Evolutionary conservation across 371 early-diverging fungal genomes (phyloP), one percentile per base, ranked within the genome.

Genomic region (Sporodiniella umbellata): DNA sequence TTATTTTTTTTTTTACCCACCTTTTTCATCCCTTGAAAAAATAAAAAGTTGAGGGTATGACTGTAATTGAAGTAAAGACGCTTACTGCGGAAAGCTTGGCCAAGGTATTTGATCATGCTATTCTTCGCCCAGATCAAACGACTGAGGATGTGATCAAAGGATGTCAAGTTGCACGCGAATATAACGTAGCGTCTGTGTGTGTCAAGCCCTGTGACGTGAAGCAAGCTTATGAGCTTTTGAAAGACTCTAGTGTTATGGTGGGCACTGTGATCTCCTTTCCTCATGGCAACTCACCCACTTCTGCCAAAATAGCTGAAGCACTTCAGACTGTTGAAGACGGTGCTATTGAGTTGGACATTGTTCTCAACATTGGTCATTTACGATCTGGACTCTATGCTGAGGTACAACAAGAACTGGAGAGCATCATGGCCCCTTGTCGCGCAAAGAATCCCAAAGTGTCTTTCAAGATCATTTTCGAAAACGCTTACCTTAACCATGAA

Each of bases 191-290:
- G 45, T 82, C 83, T 30, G 84, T 85, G 7, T 85, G 85, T 53
- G 84, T 83, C 48, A 82, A 80, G 44, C 83, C 85, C 15, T 84
- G 85, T 58, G 84, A 85, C 49, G 81, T 85, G 10, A 66, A 64
- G 47, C 66, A 79, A 30, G 84, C 83, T 1, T 51, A 66, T 23
- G 65, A 70, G 4, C 44, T 65, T 2, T 64, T 85, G 5, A 44
- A 68, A 22, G 78, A 61, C 22, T 69, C 76, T 2, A 56, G 50
- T 26, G 85, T 85, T 2, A 64, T 69, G 37, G 84, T 85, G 0
- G 81, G 84, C 23, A 82, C 85, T 0, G 85, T 85, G 0, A 82
- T 85, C 30, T 80, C 81, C 5, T 85, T 85, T 52, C 85, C 85
- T 22, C 85, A 85, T 19, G 85, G 85, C 21, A 83, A 78, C 60